Conservation (phyloP, 2,329 filamentous ascomycete species). For the Penicillium sp. region DNA sequence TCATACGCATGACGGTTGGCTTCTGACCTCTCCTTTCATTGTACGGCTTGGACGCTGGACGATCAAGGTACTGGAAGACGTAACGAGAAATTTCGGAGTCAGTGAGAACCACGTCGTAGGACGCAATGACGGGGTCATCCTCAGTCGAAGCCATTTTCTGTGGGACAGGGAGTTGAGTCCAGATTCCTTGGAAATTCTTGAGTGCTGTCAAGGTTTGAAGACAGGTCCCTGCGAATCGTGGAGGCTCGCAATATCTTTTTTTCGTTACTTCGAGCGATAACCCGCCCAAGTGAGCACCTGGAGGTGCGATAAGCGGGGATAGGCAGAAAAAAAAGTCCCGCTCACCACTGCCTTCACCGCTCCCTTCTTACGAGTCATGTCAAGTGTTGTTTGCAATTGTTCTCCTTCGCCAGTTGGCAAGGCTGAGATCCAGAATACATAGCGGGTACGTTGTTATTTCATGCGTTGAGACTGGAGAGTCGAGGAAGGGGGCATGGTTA, state of each 20-base stretch:
- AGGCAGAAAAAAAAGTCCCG: slow-evolving; percentile 11
- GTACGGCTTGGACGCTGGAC: slow-evolving; percentile 59
- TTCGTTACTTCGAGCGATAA: slow-evolving; percentile 11
- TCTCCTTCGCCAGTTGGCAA: too few relatives aligned
- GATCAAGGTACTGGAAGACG: slow-evolving; percentile 77
- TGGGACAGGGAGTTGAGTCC: too few relatives aligned
- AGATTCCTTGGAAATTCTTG: background rate
- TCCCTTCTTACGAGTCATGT: background rate
- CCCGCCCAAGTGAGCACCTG: background rate
- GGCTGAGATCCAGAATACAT: too few relatives aligned
- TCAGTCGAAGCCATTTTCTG: slow-evolving; percentile 25
- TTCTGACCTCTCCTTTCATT: slow-evolving; percentile 49
- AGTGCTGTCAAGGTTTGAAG: background rate
- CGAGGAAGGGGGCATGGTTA: too few relatives aligned
- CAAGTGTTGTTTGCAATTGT: too few relatives aligned
- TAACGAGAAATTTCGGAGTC: slow-evolving; percentile 65
- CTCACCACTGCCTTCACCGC: slow-evolving; percentile 8
- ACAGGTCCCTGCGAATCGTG: background rate
- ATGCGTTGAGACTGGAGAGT: too few relatives aligned
- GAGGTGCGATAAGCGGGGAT: slow-evolving; percentile 15
- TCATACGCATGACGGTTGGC: slow-evolving; percentile 73
- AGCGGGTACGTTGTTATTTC: too few relatives aligned
- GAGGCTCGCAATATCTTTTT: background rate
- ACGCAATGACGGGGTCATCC: slow-evolving; percentile 61
- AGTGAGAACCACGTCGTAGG: slow-evolving; percentile 83